Evolutionary conservation across 2,329 filamentous ascomycete genomes (phyloP), one percentile per base, ranked within the genome.

Genomic region (Pyrenophora graminea): DNA sequence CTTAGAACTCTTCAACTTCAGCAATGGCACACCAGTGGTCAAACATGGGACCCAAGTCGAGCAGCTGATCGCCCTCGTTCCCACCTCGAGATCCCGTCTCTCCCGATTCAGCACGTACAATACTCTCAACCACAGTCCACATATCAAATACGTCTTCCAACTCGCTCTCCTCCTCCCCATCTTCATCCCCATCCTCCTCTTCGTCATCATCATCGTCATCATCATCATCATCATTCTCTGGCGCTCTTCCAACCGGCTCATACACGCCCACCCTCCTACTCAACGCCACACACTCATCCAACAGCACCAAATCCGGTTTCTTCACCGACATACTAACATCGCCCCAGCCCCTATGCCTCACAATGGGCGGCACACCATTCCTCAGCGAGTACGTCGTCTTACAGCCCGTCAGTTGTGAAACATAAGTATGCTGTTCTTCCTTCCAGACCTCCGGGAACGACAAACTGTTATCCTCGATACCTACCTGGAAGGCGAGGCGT

Each of bases 281-380:
- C 6, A 39, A 21, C 5, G 48, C 62, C 39, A 63, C 53, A 48
- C 53, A 58, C 38, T 66, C 63, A 48, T 64, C 60, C 37, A 63
- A 2, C 4, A 61, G 6, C n/a, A 41, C 39, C 19, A 53, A 47
- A 15, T 38, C 48, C 13, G 53, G 53, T 0, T 38, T 9, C 17
- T 33, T 17, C 0, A 43, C 18, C 9, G 23, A 1, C 58, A 64
- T 45, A 1, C 43, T 44, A 6, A 44, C 44, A 17, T 66, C 63
- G 0, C 32, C 48, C 5, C 53, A 53, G 1, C 57, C 62, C 2
- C 34, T n/a, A 15, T 53, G 39, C 12, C 62, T 42, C 12, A 33
- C 6, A 0, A 64, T 45, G 2, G 55, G 58, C 15, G 60, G 60
- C 25, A 55, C 53, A 15, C 55, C 62, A 3, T 58, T 62, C 3